Evolutionary conservation across 495 filamentous ascomycete species (phyloP).

Genomic region (Sabuloglossum arenarium): DNA sequence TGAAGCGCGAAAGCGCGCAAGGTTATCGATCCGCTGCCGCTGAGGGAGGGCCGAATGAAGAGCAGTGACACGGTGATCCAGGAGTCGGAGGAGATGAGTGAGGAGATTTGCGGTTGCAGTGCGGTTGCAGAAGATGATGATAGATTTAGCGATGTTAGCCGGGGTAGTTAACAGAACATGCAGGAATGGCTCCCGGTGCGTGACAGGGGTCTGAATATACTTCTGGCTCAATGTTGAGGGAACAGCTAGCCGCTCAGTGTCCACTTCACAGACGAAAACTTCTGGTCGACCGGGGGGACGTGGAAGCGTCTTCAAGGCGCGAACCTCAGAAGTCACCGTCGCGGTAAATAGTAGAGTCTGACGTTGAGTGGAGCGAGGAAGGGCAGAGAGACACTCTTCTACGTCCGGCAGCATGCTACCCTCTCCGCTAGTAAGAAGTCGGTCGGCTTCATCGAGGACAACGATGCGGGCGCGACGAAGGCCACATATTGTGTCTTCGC

Average conservation of each 20-base stretch:
- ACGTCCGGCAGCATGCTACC: slow-evolving; percentile 90
- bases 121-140: slow-evolving; percentile 89
- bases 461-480: slow-evolving; percentile 61
- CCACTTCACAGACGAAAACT: slow-evolving; percentile 77
- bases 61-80: slow-evolving; percentile 76
- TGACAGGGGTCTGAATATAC: slow-evolving; percentile 71
- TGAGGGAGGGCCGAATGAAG: slow-evolving; percentile 77
- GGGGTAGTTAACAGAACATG: slow-evolving; percentile 74
- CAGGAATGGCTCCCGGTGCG: slow-evolving; percentile 81
- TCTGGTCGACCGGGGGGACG: slow-evolving; percentile 42
- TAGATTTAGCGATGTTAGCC: slow-evolving; percentile 45
- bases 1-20: slow-evolving; percentile 78
- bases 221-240: slow-evolving; percentile 64
- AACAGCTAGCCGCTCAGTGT: slow-evolving; percentile 48
- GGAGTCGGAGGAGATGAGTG: slow-evolving; percentile 60
- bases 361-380: slow-evolving; percentile 50
- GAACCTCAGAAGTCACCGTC: slow-evolving; percentile 83
- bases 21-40: slow-evolving; percentile 59
- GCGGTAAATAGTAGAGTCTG: slow-evolving; percentile 95
- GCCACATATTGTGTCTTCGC: slow-evolving; percentile 69
- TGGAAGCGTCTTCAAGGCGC: slow-evolving; percentile 56
- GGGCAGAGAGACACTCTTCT: slow-evolving; percentile 59
- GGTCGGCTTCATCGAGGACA: slow-evolving; percentile 91
- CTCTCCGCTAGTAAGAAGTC: slow-evolving; percentile 50
- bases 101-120: slow-evolving; percentile 75